These are phyloP conservation scores for Wickerhamomyces queroliae DNA, from an alignment of 805 yeast genomes.

Conservation along the genomic window DNA sequence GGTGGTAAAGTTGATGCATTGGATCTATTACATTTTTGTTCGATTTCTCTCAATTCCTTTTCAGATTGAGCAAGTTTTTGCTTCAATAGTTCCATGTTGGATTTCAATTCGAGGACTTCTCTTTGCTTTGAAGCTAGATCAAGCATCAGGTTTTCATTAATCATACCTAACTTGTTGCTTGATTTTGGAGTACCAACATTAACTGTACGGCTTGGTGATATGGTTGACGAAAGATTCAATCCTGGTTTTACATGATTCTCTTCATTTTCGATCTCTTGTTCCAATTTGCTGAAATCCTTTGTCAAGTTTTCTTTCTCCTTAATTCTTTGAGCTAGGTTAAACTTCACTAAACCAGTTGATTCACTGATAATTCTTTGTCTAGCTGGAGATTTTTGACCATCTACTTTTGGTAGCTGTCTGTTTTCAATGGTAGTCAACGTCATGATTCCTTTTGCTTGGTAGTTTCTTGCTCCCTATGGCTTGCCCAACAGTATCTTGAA, in stretches of 20 bases:
- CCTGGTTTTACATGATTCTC: background rate
- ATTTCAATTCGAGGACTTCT: slow-evolving; percentile 41
- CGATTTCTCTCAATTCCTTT: slow-evolving; percentile 31
- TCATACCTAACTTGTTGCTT: background rate
- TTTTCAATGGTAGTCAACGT: background rate
- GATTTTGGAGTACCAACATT: background rate
- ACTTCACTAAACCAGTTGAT: slow-evolving; percentile 45
- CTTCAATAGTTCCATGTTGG: slow-evolving; percentile 29
- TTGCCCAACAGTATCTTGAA: background rate
- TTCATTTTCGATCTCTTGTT: slow-evolving; percentile 3
- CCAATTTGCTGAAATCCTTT: slow-evolving; percentile 1
- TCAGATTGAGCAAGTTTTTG: slow-evolving; percentile 34
- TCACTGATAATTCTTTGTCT: slow-evolving; percentile 41
- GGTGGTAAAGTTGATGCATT: background rate
- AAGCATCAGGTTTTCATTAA: slow-evolving; percentile 24
- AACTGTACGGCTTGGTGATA: background rate
- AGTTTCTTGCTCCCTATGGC: slow-evolving; percentile 4
- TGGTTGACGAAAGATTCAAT: background rate
- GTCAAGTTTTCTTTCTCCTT: slow-evolving; percentile 1
- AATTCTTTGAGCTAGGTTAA: slow-evolving; percentile 18
- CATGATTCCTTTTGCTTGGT: slow-evolving; percentile 2
- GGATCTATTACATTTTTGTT: slow-evolving; percentile 22
- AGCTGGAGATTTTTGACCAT: slow-evolving; percentile 1
- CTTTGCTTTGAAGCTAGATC: slow-evolving; percentile 48
- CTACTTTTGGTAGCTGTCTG: slow-evolving; percentile 1